Evolutionary conservation across 2,329 filamentous ascomycete genomes (phyloP), one percentile per base, ranked within the genome.

Genomic region (Colletotrichum theobromicola): DNA sequence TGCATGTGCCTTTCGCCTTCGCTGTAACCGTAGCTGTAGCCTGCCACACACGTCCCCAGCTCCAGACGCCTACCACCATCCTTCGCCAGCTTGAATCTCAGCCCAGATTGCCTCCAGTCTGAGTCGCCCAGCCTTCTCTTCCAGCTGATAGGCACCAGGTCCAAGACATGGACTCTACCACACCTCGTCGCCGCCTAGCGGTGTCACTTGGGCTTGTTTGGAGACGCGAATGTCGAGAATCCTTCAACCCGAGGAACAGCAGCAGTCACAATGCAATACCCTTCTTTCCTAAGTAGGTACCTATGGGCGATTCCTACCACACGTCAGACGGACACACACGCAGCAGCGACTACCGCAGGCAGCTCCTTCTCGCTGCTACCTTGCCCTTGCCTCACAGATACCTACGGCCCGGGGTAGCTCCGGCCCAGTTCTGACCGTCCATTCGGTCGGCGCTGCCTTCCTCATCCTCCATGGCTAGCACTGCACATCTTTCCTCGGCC

Each of bases 21-120:
- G 12, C 30, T 35, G 28, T 34, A 28, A 63, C 68, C 70, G 72
- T 72, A 63, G 67, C 42, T 68, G 68, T 74, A 67, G 55, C 72
- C 42, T 71, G 57, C 67, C 67, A 53, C 58, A 70, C 50, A 50
- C 42, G 12, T 12, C 37, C 67, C 9, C 57, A 53, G 35, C 67
- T 18, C 42, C 18, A 24, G 12, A 55, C 24, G 34, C 63, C 37
- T 24, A 18, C 24, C 26, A 28, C 61, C 35, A 64, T 30, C 35
- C 42, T 55, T 35, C 63, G 55, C 55, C 34, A 61, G 4, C 57
- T 21, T 12, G n/a, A 58, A 42, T 35, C 60, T 62, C 8, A 62
- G 60, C 60, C 60, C 60, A 62, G 60, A 24, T 26, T 15, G n/a
- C 34, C 21, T 12, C 28, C 8, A 50, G 26, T 55, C 53, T 58